Percentiles rank a stretch among this genome's conserved stretches.
Evolutionary conservation across 768 basidiomycete genomes (phyloP).

Genomic region (Mycena polygramma): DNA sequence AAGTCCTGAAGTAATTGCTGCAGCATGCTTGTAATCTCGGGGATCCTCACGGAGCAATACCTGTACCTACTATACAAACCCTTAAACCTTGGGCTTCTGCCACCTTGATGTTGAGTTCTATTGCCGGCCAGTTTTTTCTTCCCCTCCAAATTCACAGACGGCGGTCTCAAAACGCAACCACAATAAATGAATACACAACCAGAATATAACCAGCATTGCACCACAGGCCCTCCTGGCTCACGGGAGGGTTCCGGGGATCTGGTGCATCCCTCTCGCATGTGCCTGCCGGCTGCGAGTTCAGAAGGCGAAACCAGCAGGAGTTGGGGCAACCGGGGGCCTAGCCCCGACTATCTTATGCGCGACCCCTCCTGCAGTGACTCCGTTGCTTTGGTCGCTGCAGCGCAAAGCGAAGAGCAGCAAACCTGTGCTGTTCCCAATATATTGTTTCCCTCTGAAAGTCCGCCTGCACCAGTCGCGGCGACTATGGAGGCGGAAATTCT

Average conservation of each 20-base stretch:
- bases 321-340: conserved; percentile 14
- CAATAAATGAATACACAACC: background rate
- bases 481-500: background rate
- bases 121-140: too few species aligned
- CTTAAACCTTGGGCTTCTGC: too few species aligned
- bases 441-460: conserved; percentile 1
- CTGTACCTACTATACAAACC: too few species aligned
- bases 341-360: conserved; percentile 15
- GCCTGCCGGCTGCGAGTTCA: conserved; percentile 21
- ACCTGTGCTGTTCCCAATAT: conserved; percentile 8
- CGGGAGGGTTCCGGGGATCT: conserved; percentile 24
- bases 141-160: too few species aligned
- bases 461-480: conserved; percentile 4
- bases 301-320: conserved; percentile 20
- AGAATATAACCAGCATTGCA: background rate
- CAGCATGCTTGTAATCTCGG: too few species aligned
- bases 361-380: conserved; percentile 19
- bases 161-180: background rate
- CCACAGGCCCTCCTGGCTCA: conserved; percentile 17
- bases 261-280: conserved; percentile 13
- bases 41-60: too few species aligned
- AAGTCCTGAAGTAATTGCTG: too few species aligned
- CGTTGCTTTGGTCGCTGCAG: conserved; percentile 10
- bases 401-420: conserved; percentile 11
- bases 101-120: too few species aligned